Evolutionary conservation across 1,139 yeast species (phyloP).

Genomic region (Pichia sp.): DNA sequence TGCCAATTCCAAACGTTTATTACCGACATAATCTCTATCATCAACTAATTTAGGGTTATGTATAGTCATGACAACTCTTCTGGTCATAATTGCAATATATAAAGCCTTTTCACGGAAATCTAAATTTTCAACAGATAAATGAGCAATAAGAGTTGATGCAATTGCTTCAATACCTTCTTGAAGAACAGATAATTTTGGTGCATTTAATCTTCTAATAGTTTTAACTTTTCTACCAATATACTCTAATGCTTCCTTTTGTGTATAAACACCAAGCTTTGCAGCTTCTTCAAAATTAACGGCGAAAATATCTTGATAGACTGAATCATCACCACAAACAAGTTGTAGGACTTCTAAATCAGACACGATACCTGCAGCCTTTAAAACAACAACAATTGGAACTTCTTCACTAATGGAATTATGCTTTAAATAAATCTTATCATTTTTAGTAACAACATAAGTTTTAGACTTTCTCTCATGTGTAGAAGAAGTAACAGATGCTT

Average conservation of each 20-base stretch:
- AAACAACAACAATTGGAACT: slow-evolving; percentile 84
- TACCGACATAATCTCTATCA: slow-evolving; percentile 97
- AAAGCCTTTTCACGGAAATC: slow-evolving; percentile 93
- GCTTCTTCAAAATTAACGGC: slow-evolving; percentile 94
- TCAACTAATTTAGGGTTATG: slow-evolving; percentile 92
- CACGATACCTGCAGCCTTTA: slow-evolving; percentile 92
- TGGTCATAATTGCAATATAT: slow-evolving; percentile 92
- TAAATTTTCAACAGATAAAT: slow-evolving; percentile 72
- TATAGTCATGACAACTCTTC: slow-evolving; percentile 94
- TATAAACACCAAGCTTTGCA: slow-evolving; percentile 73
- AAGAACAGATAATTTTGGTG: slow-evolving; percentile 68
- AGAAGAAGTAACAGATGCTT: slow-evolving; percentile 95
- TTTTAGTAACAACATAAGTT: slow-evolving; percentile 89
- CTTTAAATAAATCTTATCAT: slow-evolving; percentile 80
- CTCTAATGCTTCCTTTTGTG: slow-evolving; percentile 91
- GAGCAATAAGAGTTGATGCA: slow-evolving; percentile 95
- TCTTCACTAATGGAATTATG: slow-evolving; percentile 89
- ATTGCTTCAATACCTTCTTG: slow-evolving; percentile 98
- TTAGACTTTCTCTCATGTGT: slow-evolving; percentile 97
- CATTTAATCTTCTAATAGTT: slow-evolving; percentile 79
- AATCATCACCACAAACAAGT: slow-evolving; percentile 84
- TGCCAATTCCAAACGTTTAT: slow-evolving; percentile 92
- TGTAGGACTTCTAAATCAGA: slow-evolving; percentile 93
- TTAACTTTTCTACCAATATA: slow-evolving; percentile 88
- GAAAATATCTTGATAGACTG: slow-evolving; percentile 84